Evolutionary conservation across 768 basidiomycete genomes (phyloP).

Genomic region (Antrodiella citrinella): DNA sequence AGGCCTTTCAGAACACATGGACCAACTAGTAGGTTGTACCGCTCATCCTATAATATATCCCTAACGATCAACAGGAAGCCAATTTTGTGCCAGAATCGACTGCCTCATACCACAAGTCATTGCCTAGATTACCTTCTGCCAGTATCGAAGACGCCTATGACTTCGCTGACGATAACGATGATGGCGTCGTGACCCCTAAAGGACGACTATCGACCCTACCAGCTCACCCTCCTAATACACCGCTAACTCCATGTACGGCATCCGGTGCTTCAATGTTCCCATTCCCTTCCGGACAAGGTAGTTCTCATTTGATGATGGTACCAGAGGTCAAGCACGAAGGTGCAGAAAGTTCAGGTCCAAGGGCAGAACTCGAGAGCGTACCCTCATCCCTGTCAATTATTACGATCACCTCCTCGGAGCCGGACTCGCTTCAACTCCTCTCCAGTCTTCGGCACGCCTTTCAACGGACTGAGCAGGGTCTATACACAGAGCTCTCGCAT

Average conservation of each 20-base stretch:
- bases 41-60: background rate
- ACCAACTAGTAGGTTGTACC: slow-evolving; percentile 40
- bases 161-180: slow-evolving; percentile 11
- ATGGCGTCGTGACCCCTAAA: slow-evolving; percentile 14
- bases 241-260: slow-evolving; percentile 2
- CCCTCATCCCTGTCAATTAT: background rate
- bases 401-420: background rate
- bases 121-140: slow-evolving; percentile 52
- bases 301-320: too few species aligned
- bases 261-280: slow-evolving; percentile 4
- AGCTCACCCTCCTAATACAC: slow-evolving; percentile 15
- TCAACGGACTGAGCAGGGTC: slow-evolving; percentile 47
- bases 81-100: slow-evolving; percentile 19
- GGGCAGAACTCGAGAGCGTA: background rate
- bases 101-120: slow-evolving; percentile 32
- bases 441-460: slow-evolving; percentile 46
- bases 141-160: slow-evolving; percentile 38
- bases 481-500: slow-evolving; percentile 46
- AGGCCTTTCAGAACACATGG: slow-evolving; percentile 50
- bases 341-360: background rate
- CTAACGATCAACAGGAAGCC: slow-evolving; percentile 32
- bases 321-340: background rate
- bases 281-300: slow-evolving; percentile 1
- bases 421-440: slow-evolving; percentile 33
- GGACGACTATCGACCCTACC: slow-evolving; percentile 12